Percentiles rank a stretch among this genome's conserved stretches.
Evolutionary conservation across 2,329 filamentous ascomycete genomes (phyloP).

Genomic region (Fusarium sp.): DNA sequence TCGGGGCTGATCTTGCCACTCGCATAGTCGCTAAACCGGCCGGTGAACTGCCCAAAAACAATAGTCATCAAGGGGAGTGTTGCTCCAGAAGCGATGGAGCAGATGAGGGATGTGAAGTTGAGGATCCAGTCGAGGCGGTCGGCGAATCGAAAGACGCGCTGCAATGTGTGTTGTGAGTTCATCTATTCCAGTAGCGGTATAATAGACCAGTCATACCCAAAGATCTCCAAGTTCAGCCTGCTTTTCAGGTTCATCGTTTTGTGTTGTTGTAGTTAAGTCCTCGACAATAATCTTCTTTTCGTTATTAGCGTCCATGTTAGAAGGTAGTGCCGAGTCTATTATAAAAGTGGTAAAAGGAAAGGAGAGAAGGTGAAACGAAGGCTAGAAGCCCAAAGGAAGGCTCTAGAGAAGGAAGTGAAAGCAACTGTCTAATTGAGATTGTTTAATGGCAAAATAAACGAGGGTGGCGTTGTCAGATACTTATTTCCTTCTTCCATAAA

Average conservation of each 20-base stretch:
- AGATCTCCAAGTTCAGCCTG: slow-evolving; percentile 4
- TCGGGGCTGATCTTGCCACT: neutral
- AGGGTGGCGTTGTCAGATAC: neutral
- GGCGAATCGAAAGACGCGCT: slow-evolving; percentile 29
- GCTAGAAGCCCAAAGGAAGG: neutral
- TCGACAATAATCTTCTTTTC: slow-evolving; percentile 14
- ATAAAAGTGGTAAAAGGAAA: neutral
- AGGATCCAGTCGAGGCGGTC: slow-evolving; percentile 26
- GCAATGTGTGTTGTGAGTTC: neutral
- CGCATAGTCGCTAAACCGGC: slow-evolving; percentile 19
- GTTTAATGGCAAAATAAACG: neutral
- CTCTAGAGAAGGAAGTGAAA: neutral
- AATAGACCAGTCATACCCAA: neutral
- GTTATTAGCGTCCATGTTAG: neutral
- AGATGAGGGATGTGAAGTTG: slow-evolving; percentile 13
- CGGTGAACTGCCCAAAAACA: slow-evolving; percentile 25
- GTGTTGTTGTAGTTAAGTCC: neutral
- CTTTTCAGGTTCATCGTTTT: slow-evolving; percentile 1
- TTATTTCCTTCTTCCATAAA: neutral
- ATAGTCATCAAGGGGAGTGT: slow-evolving; percentile 25
- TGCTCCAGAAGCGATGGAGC: slow-evolving; percentile 18
- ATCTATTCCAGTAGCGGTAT: neutral
- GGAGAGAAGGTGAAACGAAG: neutral
- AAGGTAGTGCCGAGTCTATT: neutral
- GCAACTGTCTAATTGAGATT: neutral